phyloP scores from a whole-genome alignment of 2,329 filamentous ascomycete genomes.

The Diaporthe eres region DNA sequence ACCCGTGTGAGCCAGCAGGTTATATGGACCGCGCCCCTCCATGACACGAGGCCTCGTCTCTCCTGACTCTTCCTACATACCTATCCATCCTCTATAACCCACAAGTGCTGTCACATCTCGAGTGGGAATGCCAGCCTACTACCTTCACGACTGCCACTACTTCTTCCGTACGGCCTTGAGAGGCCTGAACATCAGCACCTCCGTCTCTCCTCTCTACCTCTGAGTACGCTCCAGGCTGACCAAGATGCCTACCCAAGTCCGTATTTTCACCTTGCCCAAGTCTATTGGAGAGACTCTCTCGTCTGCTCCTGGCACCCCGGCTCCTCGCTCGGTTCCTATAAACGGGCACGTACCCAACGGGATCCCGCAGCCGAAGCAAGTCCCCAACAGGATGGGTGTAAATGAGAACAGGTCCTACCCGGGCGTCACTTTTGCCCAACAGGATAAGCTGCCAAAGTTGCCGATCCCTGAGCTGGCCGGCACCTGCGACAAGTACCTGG shows the following conservation, averaged over 20 bases:
- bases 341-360: slow-evolving; percentile 52
- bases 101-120: slow-evolving; percentile 19
- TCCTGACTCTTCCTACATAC: neutral
- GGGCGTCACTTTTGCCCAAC: slow-evolving; percentile 88
- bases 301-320: slow-evolving; percentile 53
- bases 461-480: slow-evolving; percentile 90
- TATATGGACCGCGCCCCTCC: slow-evolving; percentile 31
- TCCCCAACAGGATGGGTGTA: slow-evolving; percentile 67
- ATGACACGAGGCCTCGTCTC: neutral
- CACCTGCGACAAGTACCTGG: slow-evolving; percentile 84
- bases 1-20: slow-evolving; percentile 2
- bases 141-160: slow-evolving; percentile 89
- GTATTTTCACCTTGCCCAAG: slow-evolving; percentile 77
- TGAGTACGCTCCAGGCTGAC: slow-evolving; percentile 66
- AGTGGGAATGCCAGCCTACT: slow-evolving; percentile 82
- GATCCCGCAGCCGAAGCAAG: slow-evolving; percentile 49
- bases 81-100: neutral
- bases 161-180: slow-evolving; percentile 92
- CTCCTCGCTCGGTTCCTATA: slow-evolving; percentile 57
- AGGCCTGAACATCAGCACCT: slow-evolving; percentile 85
- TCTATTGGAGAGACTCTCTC: slow-evolving; percentile 80
- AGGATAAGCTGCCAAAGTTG: slow-evolving; percentile 90
- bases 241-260: slow-evolving; percentile 75
- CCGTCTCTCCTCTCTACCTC: slow-evolving; percentile 81
- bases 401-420: slow-evolving; percentile 69